Base-by-base conservation (phyloP, 306 rosid species). In the cucumber (Cucumis sativus) region DNA sequence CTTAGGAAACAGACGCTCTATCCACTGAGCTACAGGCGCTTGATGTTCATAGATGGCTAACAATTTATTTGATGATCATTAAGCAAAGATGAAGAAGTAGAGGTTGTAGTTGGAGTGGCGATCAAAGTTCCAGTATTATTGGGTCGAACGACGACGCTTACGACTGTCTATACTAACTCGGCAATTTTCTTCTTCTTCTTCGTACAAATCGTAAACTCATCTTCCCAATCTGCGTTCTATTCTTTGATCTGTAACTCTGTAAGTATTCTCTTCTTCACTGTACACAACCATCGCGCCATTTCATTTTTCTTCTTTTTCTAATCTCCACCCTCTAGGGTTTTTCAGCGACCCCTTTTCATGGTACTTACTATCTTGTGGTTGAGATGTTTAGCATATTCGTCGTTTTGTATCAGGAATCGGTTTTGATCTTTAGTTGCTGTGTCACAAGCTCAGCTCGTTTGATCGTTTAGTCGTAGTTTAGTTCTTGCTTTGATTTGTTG, bases 1-100 rank as follows among this genome's bases (percentile, higher is more conserved):
- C 45, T 63, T 63, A 35, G 69, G 69, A 33, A 63, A 63, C 69
- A 63, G 69, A 63, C 69, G 69, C 69, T 63, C 69, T 63, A 63
- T 63, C 45, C 69, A 63, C 69, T 63, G 69, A 63, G 69, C 45
- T 35, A 63, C 69, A 62, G 20, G 68, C 68, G 68, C 68, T n/a
- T 56, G 12, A 4, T 0, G 14, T 4, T 49, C 3, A 49, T 13
- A 1, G 0, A 3, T 0, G 0, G 1, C 1, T 3, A 47, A 47
- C 55, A 14, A 49, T 14, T 28, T 3, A 2, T 1, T 28, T 28
- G 30, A 28, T 28, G 3, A 28, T 3, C 30, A 23, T 23, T 23
- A 23, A 23, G 25, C 1, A 0, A 28, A 28, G 30, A 28, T 28
- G 30, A 28, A 28, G 2, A 3, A 28, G 18, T 21, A 10, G 64